Conservation (phyloP, 2,329 filamentous ascomycete genomes). For the Annulohypoxylon truncatum region DNA sequence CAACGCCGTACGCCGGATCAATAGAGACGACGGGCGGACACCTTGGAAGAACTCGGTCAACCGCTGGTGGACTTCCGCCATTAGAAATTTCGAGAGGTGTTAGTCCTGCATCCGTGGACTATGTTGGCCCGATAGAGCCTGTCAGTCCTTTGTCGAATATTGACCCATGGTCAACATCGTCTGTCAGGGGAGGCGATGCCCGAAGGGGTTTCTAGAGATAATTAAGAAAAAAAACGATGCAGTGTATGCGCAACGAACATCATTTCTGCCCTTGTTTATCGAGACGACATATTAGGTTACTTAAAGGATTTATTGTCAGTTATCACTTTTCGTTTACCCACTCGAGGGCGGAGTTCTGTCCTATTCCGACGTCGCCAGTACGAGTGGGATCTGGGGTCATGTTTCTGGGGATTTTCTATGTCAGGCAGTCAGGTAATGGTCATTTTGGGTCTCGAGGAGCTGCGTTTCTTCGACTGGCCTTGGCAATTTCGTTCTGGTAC, state of each 20-base stretch:
- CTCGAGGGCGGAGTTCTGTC: background rate
- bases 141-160: background rate
- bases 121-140: background rate
- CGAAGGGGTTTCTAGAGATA: conserved; percentile 1
- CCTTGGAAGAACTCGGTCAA: background rate
- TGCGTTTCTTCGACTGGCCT: background rate
- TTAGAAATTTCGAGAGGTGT: background rate
- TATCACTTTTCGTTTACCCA: conserved; percentile 18
- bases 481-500: background rate
- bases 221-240: background rate
- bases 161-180: conserved; percentile 1
- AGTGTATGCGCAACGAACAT: conserved; percentile 14
- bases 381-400: background rate
- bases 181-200: background rate
- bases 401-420: background rate
- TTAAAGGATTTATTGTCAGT: background rate
- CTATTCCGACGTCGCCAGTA: conserved; percentile 19
- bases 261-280: conserved; percentile 15
- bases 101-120: conserved; percentile 1
- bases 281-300: conserved; percentile 11
- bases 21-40: background rate
- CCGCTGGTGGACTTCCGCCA: background rate
- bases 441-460: background rate
- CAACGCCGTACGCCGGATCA: background rate
- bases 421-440: background rate